Percentiles rank a stretch among this genome's conserved stretches.
These are phyloP conservation scores for Lepidium campestre DNA, from an alignment of 441 rosid species.

Conservation along the genomic window DNA sequence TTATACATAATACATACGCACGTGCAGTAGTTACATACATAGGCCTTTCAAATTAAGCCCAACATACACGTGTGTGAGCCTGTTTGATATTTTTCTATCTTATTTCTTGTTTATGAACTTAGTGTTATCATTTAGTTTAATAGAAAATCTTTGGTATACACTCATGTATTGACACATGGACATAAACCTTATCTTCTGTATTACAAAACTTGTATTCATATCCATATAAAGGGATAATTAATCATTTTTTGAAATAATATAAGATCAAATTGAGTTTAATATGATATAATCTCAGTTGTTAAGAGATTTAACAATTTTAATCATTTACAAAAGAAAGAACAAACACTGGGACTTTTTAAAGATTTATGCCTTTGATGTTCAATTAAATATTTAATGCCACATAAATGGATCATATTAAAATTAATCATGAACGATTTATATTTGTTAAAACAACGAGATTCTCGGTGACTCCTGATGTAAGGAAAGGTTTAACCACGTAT, in stretches of 20 bases:
- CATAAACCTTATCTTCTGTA: background rate
- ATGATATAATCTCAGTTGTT: background rate
- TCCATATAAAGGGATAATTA: background rate
- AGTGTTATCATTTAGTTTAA: too few relatives aligned
- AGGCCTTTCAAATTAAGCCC: background rate
- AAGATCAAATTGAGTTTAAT: background rate
- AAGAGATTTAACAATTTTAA: background rate
- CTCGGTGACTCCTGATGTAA: too few relatives aligned
- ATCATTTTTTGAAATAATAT: background rate
- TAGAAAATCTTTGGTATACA: background rate
- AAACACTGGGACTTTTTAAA: too few relatives aligned
- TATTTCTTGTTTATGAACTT: background rate
- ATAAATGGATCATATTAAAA: too few relatives aligned
- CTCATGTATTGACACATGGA: background rate
- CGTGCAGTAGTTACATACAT: background rate
- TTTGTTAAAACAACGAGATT: too few relatives aligned
- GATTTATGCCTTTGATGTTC: too few relatives aligned
- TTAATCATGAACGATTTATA: too few relatives aligned
- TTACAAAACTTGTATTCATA: background rate
- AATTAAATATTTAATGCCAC: too few relatives aligned
- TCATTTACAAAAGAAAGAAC: too few relatives aligned
- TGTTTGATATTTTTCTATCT: background rate
- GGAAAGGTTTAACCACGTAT: too few relatives aligned
- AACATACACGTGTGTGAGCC: conserved; percentile 19
- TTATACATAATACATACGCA: conserved; percentile 12